These are phyloP conservation scores for Takashimella tepidaria DNA, from an alignment of 1,284 basidiomycete genomes.

Conservation along the genomic window DNA sequence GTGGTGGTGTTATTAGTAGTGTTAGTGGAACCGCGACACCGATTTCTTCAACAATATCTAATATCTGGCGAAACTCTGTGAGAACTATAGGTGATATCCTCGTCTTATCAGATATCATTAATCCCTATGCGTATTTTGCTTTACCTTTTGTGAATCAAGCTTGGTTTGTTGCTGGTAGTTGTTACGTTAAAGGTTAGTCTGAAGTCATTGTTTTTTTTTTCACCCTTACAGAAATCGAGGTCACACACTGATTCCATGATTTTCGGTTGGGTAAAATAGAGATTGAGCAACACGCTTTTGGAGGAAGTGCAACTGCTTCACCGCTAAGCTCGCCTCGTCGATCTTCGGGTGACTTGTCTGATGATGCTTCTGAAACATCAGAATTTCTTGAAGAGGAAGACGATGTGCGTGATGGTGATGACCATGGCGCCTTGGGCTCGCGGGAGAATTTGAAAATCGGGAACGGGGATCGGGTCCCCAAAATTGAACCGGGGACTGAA, in stretches of 20 bases:
- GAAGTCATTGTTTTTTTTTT: no score
- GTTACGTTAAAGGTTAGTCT: conserved; percentile 30
- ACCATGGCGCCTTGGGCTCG: no score
- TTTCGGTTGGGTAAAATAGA: no score
- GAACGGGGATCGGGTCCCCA: no score
- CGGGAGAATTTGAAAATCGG: not conserved
- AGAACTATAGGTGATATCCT: conserved; percentile 34
- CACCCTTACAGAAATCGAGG: no score
- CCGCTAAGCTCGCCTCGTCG: not conserved
- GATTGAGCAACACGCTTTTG: conserved; percentile 7
- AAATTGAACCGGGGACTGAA: no score
- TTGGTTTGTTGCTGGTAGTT: conserved; percentile 23
- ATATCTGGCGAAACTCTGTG: conserved; percentile 26
- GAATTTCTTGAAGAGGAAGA: not conserved
- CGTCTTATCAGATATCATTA: conserved; percentile 28
- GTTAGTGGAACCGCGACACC: conserved; percentile 4
- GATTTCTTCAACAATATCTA: conserved; percentile 4
- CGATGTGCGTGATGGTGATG: not conserved
- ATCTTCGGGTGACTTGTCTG: not conserved
- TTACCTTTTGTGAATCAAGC: conserved; percentile 32
- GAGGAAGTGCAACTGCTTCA: not conserved
- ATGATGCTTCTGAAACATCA: not conserved
- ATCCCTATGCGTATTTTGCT: conserved; percentile 22
- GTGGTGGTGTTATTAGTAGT: conserved; percentile 17
- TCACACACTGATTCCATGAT: no score